phyloP scores from a whole-genome alignment of 768 basidiomycete genomes.

The Kwoniella dejecticola region DNA sequence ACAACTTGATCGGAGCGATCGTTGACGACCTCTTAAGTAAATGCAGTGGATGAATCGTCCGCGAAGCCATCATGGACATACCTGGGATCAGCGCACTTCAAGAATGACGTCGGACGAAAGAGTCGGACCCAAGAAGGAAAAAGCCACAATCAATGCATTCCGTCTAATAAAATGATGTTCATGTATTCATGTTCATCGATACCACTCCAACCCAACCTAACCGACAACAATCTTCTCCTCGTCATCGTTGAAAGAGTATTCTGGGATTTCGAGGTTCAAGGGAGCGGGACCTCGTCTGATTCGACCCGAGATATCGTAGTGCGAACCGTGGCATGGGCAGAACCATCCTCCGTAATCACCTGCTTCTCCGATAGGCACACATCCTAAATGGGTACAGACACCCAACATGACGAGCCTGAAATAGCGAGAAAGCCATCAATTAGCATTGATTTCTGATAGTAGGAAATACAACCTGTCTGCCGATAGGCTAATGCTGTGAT shows the following conservation, averaged over 20 bases:
- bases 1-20: no score
- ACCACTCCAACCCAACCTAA: no score
- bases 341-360: conserved; percentile 99
- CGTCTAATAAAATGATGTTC: neutral
- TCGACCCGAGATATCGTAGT: conserved; percentile 91
- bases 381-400: conserved; percentile 84
- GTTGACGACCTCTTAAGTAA: no score
- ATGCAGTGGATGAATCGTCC: no score
- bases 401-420: conserved; percentile 59
- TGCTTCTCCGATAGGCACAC: conserved; percentile 96
- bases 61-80: no score
- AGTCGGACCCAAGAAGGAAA: no score
- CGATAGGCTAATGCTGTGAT: neutral
- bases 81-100: no score
- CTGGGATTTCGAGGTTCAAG: conserved; percentile 91
- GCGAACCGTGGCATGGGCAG: conserved; percentile 99
- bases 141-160: neutral
- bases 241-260: conserved; percentile 80
- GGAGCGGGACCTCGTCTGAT: conserved; percentile 96
- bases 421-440: neutral
- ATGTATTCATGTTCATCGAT: neutral
- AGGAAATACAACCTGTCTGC: no score
- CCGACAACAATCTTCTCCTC: conserved; percentile 86
- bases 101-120: no score
- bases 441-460: neutral